A percentile compares a stretch with the other conserved stretches of the same genome.
These are phyloP conservation scores for Penicillium maclennaniae DNA, from an alignment of 495 filamentous ascomycete species.

Conservation along the genomic window DNA sequence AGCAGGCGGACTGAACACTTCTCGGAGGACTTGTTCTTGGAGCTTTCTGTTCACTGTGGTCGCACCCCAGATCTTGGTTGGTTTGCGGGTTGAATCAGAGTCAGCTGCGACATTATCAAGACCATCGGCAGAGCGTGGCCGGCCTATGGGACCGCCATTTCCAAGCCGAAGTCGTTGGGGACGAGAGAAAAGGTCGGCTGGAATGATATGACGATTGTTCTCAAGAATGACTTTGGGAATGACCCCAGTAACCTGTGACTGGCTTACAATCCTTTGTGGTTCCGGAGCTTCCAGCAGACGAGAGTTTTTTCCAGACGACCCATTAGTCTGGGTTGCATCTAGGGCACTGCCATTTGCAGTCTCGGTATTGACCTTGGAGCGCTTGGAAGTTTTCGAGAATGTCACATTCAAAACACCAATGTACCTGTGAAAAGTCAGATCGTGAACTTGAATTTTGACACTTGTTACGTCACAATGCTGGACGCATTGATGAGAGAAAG, in stretches of 20 bases:
- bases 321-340: conserved; percentile 19
- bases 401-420: conserved; percentile 97
- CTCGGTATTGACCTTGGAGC: conserved; percentile 45
- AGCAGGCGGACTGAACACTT: conserved; percentile 84
- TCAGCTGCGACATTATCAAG: conserved; percentile 11
- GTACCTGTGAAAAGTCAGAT: conserved; percentile 49
- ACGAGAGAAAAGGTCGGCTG: conserved; percentile 65
- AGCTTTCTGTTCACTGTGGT: conserved; percentile 87
- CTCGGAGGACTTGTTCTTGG: conserved; percentile 87
- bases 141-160: conserved; percentile 18
- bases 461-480: background rate
- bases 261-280: conserved; percentile 70
- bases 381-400: conserved; percentile 78
- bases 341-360: conserved; percentile 20
- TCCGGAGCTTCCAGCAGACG: conserved; percentile 29
- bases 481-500: background rate
- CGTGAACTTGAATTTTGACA: background rate
- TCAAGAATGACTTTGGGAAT: conserved; percentile 92
- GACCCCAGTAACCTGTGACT: conserved; percentile 59
- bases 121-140: conserved; percentile 18
- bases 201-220: conserved; percentile 94
- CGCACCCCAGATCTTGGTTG: conserved; percentile 80
- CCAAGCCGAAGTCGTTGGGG: conserved; percentile 30
- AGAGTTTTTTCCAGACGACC: conserved; percentile 10
- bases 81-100: conserved; percentile 29